These are phyloP conservation scores for Xerocomus nothofagi DNA, from an alignment of 1,284 basidiomycete genomes.

Conservation along the genomic window DNA sequence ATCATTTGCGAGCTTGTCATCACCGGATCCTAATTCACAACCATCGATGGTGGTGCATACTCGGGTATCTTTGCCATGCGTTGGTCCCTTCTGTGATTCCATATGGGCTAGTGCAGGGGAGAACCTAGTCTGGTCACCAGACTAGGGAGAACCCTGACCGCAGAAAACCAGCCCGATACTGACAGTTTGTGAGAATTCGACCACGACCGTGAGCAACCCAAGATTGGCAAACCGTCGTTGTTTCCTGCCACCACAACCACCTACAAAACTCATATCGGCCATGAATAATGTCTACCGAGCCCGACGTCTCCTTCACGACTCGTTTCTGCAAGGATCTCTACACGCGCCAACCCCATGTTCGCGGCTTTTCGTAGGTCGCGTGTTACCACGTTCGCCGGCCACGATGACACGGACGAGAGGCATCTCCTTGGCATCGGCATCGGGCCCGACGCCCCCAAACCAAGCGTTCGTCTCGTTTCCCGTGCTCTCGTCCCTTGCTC, in stretches of 20 bases:
- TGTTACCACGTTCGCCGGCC: not conserved
- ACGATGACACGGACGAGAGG: constrained; percentile 8
- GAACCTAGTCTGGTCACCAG: too few relatives aligned
- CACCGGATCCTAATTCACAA: not conserved
- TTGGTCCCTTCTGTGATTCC: too few relatives aligned
- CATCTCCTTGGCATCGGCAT: constrained; percentile 13
- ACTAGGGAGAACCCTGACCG: too few relatives aligned
- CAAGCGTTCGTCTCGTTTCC: constrained; percentile 30
- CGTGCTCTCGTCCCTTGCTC: constrained; percentile 19
- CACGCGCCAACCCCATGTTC: constrained; percentile 5
- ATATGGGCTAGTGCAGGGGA: too few relatives aligned
- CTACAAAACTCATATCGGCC: constrained; percentile 2
- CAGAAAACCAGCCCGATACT: too few relatives aligned
- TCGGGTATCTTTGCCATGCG: too few relatives aligned
- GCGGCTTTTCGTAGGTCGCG: not conserved
- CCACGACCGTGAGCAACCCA: constrained; percentile 5
- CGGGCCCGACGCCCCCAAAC: not conserved
- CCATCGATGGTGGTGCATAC: too few relatives aligned
- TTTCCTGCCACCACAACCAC: constrained; percentile 4
- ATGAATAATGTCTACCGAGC: constrained; percentile 27
- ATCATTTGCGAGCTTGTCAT: not conserved
- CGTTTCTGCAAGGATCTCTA: constrained; percentile 18
- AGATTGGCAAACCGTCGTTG: constrained; percentile 20
- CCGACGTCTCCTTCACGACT: constrained; percentile 26
- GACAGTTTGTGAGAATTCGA: constrained; percentile 11